phyloP scores from a whole-genome alignment of 2,329 filamentous ascomycete genomes.

The Curvularia lunata region DNA sequence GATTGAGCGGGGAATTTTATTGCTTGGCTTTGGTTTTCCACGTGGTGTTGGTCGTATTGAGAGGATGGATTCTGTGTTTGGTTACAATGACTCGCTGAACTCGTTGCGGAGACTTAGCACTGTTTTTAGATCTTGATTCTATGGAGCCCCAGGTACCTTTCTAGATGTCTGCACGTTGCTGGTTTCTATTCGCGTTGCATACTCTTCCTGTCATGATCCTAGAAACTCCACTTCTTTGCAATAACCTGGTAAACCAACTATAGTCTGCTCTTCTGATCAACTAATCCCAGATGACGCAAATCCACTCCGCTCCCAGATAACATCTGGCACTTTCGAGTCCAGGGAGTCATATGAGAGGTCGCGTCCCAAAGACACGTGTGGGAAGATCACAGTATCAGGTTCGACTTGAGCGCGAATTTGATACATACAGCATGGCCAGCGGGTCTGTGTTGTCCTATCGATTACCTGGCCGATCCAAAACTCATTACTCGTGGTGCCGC shows the following conservation, averaged over 20 bases:
- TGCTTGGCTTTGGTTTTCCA: not conserved
- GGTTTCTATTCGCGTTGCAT: no score
- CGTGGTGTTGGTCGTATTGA: not conserved
- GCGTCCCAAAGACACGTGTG: not conserved
- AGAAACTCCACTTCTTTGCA: not conserved
- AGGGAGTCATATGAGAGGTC: not conserved
- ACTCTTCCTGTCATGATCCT: not conserved
- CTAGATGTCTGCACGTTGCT: not conserved
- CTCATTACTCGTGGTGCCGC: not conserved
- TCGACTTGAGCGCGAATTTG: not conserved
- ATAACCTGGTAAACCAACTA: not conserved
- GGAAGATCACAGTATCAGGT: not conserved
- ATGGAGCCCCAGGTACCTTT: not conserved
- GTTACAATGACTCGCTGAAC: not conserved
- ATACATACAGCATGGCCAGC: not conserved
- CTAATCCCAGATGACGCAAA: no score
- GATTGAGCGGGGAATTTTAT: not conserved
- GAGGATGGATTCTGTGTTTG: not conserved
- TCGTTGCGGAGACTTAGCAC: no score
- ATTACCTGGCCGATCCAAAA: not conserved
- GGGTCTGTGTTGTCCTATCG: not conserved
- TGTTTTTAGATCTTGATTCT: not conserved
- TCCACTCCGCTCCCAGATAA: not conserved
- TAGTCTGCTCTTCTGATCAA: not conserved
- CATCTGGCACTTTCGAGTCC: not conserved